Percentiles rank a stretch among this genome's conserved stretches.
phyloP scores from a whole-genome alignment of 108 stramenopile genomes.

The Ochromonas danica region DNA sequence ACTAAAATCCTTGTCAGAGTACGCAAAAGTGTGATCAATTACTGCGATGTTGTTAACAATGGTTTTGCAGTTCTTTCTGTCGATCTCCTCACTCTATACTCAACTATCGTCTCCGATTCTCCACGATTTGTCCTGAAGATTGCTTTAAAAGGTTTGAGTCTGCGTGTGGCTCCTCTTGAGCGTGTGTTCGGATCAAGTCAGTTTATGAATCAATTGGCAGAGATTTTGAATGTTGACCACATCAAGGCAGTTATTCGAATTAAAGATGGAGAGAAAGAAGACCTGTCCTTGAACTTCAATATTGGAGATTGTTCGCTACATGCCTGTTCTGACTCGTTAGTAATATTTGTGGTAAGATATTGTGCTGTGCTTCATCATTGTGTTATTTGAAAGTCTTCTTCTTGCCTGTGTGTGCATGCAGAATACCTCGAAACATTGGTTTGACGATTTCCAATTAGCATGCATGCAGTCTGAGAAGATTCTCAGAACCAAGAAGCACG shows the following conservation, averaged over 20 bases:
- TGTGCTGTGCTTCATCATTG: too few species aligned
- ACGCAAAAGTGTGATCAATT: not conserved
- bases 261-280: not conserved
- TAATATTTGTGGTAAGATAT: not conserved
- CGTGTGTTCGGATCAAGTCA: not conserved
- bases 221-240: not conserved
- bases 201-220: not conserved
- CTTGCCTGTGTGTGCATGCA: too few species aligned
- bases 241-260: not conserved
- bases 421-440: not conserved
- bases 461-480: not conserved
- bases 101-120: slow-evolving; percentile 29
- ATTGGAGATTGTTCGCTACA: not conserved
- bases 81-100: not conserved
- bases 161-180: not conserved
- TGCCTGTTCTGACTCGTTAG: not conserved
- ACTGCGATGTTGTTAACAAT: not conserved
- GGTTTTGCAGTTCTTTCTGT: not conserved
- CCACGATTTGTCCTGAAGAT: slow-evolving; percentile 10
- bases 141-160: not conserved
- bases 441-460: not conserved
- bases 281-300: not conserved
- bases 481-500: not conserved
- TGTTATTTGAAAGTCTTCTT: too few species aligned
- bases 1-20: slow-evolving; percentile 20